These are phyloP conservation scores for Aspergillus sclerotiicarbonarius DNA, from an alignment of 495 filamentous ascomycete genomes.

Conservation along the genomic window DNA sequence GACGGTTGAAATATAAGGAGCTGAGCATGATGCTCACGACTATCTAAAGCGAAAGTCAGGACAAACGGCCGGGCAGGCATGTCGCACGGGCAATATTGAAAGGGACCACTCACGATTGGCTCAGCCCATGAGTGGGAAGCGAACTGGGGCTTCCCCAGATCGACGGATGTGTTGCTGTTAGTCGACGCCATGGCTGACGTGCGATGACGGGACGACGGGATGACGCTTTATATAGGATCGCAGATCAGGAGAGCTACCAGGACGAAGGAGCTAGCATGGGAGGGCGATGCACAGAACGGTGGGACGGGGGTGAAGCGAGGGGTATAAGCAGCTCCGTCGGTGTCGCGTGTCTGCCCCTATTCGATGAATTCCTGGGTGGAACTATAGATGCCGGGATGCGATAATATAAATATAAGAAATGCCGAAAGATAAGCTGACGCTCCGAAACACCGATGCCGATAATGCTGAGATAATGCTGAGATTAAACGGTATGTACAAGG, in stretches of 20 bases:
- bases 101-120: constrained; percentile 48
- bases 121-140: constrained; percentile 52
- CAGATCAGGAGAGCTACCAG: background rate
- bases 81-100: background rate
- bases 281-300: background rate
- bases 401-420: background rate
- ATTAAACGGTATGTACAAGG: background rate
- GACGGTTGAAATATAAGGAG: constrained; percentile 55
- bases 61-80: background rate
- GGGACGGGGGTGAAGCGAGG: background rate
- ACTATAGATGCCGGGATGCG: background rate
- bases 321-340: background rate
- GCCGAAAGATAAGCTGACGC: background rate
- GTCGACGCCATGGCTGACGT: constrained; percentile 2
- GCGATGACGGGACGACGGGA: background rate
- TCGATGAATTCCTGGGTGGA: background rate
- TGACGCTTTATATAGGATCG: background rate
- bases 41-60: constrained; percentile 37
- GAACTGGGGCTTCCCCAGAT: constrained; percentile 34
- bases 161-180: constrained; percentile 8
- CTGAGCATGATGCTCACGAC: constrained; percentile 57
- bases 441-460: background rate
- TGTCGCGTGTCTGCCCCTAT: constrained; percentile 5
- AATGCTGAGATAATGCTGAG: background rate
- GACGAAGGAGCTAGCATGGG: background rate